Evolutionary conservation across 2,329 filamentous ascomycete species (phyloP), one percentile per base, ranked within the genome.

Genomic region (Lasiodiplodia hormozganensis): DNA sequence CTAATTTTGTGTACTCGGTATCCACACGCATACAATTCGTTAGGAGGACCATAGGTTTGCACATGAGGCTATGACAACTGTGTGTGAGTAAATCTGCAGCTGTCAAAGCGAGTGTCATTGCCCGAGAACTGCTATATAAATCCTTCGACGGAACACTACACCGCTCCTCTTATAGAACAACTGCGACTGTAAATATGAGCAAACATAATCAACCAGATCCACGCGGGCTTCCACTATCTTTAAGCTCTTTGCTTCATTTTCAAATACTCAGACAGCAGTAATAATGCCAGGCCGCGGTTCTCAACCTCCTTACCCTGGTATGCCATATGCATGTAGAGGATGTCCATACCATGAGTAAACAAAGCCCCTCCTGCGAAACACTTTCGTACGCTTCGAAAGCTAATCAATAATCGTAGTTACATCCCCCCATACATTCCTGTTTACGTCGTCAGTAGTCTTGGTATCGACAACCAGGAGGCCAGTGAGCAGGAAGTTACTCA

Each of bases 271-370:
- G 49, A 52, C 11, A 52, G 11, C 5, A 7, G 12, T 11, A 28
- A 54, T 16, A 28, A 34, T 18, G 12, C 31, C 23, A 56, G 6
- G 7, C 16, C 18, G 16, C 40, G 16, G 25, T 6, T 14, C 51
- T 28, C n/a, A 53, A 23, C 12, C 56, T 10, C 36, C 56, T 7
- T 18, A n/a, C 28, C 28, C 38, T 12, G 56, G 36, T 14, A 60
- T 47, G 38, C 57, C 16, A 25, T 62, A 62, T 25, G 57, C 57
- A 14, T 62, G 40, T 18, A 38, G n/a, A 23, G 38, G 57, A 40
- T 62, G 38, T 18, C 23, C 12, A 3, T 14, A 25, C 14, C 57
- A 62, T 16, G 16, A 23, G 16, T 34, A 43, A 43, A 8, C 16
- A 16, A 43, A 3, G 1, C 40, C 40, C 1, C 8, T 16, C 18